Evolutionary conservation across 1,284 basidiomycete genomes (phyloP).

Genomic region (Trichosporon sp.): DNA sequence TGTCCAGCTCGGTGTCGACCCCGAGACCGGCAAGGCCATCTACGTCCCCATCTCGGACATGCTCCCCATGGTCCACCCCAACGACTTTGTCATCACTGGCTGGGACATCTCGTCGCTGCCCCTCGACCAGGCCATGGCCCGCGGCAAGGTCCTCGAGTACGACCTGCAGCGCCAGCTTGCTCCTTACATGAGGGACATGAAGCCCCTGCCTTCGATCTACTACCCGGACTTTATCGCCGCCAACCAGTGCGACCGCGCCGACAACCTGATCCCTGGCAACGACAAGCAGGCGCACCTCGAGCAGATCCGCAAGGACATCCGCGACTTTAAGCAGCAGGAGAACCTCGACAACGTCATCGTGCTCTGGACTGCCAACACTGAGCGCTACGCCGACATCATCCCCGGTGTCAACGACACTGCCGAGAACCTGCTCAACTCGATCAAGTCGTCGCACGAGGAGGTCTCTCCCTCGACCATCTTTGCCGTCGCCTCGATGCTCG

Average conservation of each 20-base stretch:
- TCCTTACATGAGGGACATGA: constrained; percentile 74
- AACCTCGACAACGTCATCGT: constrained; percentile 80
- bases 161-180: constrained; percentile 94
- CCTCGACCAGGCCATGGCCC: constrained; percentile 88
- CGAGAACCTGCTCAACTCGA: constrained; percentile 74
- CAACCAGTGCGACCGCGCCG: constrained; percentile 90
- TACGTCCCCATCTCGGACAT: constrained; percentile 89
- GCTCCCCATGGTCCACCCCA: constrained; percentile 96
- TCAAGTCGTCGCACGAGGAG: constrained; percentile 80
- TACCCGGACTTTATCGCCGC: constrained; percentile 92
- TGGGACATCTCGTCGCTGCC: constrained; percentile 90
- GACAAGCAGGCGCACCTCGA: constrained; percentile 92
- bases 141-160: constrained; percentile 90
- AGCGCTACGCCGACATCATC: constrained; percentile 93
- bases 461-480: constrained; percentile 94
- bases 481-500: constrained; percentile 91
- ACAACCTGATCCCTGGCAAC: constrained; percentile 73
- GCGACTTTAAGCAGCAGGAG: constrained; percentile 81
- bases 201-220: constrained; percentile 91
- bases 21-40: constrained; percentile 79
- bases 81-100: constrained; percentile 93
- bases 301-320: constrained; percentile 85
- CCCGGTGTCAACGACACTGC: constrained; percentile 94
- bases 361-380: constrained; percentile 99
- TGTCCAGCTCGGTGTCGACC: constrained; percentile 81